Evolutionary conservation across 1,139 yeast genomes (phyloP).

Genomic region (Pichia sp.): DNA sequence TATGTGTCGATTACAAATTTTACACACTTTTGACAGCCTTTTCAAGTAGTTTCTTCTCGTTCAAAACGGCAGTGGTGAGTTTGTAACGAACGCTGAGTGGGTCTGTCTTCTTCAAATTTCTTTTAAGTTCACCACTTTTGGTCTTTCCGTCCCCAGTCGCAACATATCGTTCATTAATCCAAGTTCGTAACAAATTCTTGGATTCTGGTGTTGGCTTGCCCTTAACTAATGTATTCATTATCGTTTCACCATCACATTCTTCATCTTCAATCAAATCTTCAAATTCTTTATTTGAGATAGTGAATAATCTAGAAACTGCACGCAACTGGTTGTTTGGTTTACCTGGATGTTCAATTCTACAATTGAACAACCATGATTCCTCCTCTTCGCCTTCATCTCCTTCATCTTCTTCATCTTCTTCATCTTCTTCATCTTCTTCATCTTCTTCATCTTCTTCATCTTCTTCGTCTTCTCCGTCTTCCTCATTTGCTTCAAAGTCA

Average conservation of each 20-base stretch:
- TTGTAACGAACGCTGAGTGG: neutral
- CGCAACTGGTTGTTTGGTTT: constrained; percentile 36
- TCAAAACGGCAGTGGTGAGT: constrained; percentile 9
- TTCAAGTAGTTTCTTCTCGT: constrained; percentile 18
- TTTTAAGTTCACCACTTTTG: constrained; percentile 5
- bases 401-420: constrained; percentile 20
- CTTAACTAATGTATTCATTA: neutral
- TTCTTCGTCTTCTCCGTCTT: constrained; percentile 13
- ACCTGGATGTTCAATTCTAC: constrained; percentile 34
- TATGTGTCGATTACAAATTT: neutral
- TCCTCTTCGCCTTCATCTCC: constrained; percentile 21
- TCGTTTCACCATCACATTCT: constrained; percentile 6
- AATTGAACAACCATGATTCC: constrained; percentile 36
- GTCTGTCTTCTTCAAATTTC: constrained; percentile 6
- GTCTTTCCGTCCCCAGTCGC: constrained; percentile 5
- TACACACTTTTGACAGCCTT: constrained; percentile 6
- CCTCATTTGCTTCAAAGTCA: constrained; percentile 20
- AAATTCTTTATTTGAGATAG: constrained; percentile 25
- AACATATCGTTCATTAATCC: constrained; percentile 6
- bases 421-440: constrained; percentile 22
- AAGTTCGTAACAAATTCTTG: constrained; percentile 2
- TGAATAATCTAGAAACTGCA: constrained; percentile 33
- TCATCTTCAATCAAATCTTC: constrained; percentile 8
- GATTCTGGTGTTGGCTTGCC: neutral
- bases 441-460: constrained; percentile 21